phyloP scores from a whole-genome alignment of 371 early-diverging fungal species.

The Choanephora cucurbitarum region DNA sequence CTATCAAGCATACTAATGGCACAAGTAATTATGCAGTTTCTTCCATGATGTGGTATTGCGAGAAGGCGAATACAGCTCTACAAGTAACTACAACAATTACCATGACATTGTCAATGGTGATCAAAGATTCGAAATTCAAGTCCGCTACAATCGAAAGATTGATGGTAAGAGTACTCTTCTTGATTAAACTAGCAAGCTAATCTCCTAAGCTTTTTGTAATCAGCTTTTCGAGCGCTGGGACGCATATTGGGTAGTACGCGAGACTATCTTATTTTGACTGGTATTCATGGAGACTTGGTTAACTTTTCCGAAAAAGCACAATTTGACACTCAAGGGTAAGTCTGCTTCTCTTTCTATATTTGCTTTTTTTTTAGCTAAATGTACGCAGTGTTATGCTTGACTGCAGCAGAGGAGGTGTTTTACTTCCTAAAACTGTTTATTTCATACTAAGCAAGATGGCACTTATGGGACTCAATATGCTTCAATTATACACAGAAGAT shows the following conservation, averaged over 20 bases:
- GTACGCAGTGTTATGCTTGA: constrained; percentile 76
- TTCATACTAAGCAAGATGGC: constrained; percentile 73
- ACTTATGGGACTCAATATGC: constrained; percentile 80
- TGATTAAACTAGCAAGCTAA: neutral
- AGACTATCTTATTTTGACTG: constrained; percentile 36
- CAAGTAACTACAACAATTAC: constrained; percentile 41
- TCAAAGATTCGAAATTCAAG: constrained; percentile 48
- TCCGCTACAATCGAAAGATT: constrained; percentile 64
- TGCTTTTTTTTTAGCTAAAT: too few species aligned
- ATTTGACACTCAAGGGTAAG: constrained; percentile 71
- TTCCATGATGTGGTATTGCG: constrained; percentile 42
- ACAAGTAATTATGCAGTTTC: constrained; percentile 36
- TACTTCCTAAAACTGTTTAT: constrained; percentile 60
- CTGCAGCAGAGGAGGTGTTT: constrained; percentile 81
- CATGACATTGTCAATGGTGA: constrained; percentile 28
- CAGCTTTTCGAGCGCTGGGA: constrained; percentile 81
- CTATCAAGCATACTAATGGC: neutral
- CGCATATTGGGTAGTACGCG: constrained; percentile 65
- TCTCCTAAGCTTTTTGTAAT: neutral
- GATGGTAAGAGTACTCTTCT: constrained; percentile 50
- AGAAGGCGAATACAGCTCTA: constrained; percentile 49
- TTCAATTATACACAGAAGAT: constrained; percentile 90
- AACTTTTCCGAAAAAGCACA: constrained; percentile 64
- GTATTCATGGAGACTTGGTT: constrained; percentile 45
- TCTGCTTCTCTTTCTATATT: neutral